Percentiles rank a stretch among this genome's conserved stretches.
Evolutionary conservation across 129 eudicot genomes (phyloP).

Genomic region (carrot (Daucus carota)): DNA sequence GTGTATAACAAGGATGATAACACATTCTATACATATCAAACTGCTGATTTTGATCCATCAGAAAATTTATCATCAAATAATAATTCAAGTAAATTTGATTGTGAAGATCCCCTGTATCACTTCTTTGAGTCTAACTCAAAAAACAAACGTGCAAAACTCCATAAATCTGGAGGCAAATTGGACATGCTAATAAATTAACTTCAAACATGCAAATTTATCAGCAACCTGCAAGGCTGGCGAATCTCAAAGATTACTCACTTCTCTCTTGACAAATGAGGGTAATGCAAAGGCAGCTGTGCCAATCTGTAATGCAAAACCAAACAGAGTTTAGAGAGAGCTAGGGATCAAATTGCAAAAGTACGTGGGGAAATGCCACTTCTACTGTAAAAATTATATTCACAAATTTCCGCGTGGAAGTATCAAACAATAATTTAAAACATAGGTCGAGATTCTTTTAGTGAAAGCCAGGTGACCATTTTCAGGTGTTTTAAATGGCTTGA

Average conservation of each 20-base stretch:
- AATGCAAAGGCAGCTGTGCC: conserved; percentile 80
- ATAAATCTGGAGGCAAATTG: not conserved
- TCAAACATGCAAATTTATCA: not conserved
- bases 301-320: conserved; percentile 37
- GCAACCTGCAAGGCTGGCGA: conserved; percentile 3
- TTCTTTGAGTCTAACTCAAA: not conserved
- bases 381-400: not conserved
- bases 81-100: too few relatives aligned
- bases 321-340: not conserved
- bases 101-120: not conserved
- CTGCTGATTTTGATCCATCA: not conserved
- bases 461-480: too few relatives aligned
- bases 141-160: not conserved
- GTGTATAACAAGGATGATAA: not conserved
- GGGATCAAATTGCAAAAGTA: not conserved
- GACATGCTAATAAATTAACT: not conserved
- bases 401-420: not conserved
- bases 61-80: not conserved
- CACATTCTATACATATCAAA: not conserved
- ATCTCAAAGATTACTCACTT: conserved; percentile 47
- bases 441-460: not conserved
- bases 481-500: too few relatives aligned
- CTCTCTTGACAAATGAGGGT: conserved; percentile 73
- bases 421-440: not conserved
- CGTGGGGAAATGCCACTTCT: not conserved